phyloP scores from a whole-genome alignment of 768 basidiomycete species.

The Boletus pseudopeckii region DNA sequence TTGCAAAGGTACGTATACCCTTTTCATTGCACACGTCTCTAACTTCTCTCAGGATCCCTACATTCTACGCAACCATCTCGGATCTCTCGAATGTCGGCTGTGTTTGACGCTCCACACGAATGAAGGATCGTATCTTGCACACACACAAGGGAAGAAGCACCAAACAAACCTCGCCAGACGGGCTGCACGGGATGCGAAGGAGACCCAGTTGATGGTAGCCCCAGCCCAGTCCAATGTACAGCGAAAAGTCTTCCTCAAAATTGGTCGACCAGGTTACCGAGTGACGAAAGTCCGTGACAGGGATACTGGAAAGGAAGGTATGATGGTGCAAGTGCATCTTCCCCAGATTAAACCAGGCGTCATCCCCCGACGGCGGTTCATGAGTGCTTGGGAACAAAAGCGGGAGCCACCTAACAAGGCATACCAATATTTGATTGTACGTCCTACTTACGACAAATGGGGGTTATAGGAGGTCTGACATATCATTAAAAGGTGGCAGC shows the following conservation, averaged over 20 bases:
- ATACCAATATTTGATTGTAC: constrained; percentile 94
- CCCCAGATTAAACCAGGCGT: constrained; percentile 90
- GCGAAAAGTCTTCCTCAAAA: constrained; percentile 95
- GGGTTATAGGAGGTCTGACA: constrained; percentile 27
- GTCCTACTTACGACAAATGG: constrained; percentile 31
- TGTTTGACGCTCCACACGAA: constrained; percentile 99
- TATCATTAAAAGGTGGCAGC: constrained; percentile 74
- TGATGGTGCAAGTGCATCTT: constrained; percentile 96
- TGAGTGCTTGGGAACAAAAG: constrained; percentile 98
- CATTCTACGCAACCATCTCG: constrained; percentile 97
- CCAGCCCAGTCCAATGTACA: constrained; percentile 76
- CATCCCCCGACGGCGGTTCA: constrained; percentile 83
- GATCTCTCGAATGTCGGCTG: constrained; percentile 96
- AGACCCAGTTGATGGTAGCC: constrained; percentile 85
- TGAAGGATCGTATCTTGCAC: constrained; percentile 97
- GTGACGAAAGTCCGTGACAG: constrained; percentile 96
- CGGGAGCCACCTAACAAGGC: constrained; percentile 92
- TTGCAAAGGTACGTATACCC: constrained; percentile 72
- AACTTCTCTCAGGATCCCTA: constrained; percentile 76
- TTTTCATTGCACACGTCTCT: neutral
- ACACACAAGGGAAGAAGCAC: constrained; percentile 99
- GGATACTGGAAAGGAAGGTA: constrained; percentile 88
- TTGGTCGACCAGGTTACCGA: constrained; percentile 91
- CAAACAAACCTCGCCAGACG: constrained; percentile 97
- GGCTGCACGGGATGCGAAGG: constrained; percentile 96